Evolutionary conservation across 2,329 filamentous ascomycete species (phyloP), one percentile per base, ranked within the genome.

Genomic region (Rosellinia necatrix): DNA sequence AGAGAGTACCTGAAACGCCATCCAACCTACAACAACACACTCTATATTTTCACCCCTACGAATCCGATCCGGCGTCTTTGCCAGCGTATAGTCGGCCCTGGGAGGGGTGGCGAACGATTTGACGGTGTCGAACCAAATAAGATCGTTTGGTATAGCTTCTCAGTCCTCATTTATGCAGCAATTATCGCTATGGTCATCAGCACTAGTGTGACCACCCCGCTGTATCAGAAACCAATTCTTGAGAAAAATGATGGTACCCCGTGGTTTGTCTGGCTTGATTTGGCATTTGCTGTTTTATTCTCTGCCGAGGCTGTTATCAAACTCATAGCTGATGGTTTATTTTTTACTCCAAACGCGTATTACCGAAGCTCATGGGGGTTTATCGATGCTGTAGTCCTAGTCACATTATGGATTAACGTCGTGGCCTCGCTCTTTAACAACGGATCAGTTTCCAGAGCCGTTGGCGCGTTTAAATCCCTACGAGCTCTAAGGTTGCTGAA

Each of bases 121-220:
- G 91, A 97, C 72, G 94, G 94, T 12, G 85, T 96, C 1, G 87
- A 92, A 58, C 94, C 94, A 0, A 93, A 94, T 64, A 92, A 91
- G 63, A 84, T 90, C 4, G 81, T 94, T 7, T 99, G 94, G 92
- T 97, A 96, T 70, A 79, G 85, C 0, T 96, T 97, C 71, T 97
- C 94, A 0, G 91, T 91, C 3, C 89, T 99, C 66, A 90, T 97
- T 52, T 99, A 99, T 71, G 86, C 89, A 21, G 89, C 91, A 12
- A 97, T 99, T 60, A 90, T 97, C 37, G 90, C 91, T 47, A 99
- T 99, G 96, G 94, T 99, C n/a, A 75, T 97, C 40, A 82, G 99
- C 48, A 94, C 94, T 25, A 99, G 93, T 69, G 81, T 97, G 47
- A 96, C 92, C 1, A 99, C 94, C 1, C 94, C 94, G 0, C 78